A percentile compares a stretch with the other conserved stretches of the same genome.
These are phyloP conservation scores for Fimicolochytrium jonesii DNA, from an alignment of 192 early-diverging fungal species.

Conservation along the genomic window DNA sequence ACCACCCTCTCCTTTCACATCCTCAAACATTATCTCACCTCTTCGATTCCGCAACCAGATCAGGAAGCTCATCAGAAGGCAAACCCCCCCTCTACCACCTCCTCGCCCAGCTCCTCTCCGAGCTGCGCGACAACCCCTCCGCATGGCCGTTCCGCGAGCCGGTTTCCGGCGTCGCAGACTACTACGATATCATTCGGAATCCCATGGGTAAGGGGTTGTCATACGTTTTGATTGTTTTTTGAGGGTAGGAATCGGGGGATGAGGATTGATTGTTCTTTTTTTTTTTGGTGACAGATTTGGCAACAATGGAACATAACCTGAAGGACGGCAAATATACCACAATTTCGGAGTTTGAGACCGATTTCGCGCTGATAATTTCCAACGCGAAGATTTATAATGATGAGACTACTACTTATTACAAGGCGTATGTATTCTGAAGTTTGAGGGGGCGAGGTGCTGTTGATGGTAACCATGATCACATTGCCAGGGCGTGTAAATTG, in stretches of 20 bases:
- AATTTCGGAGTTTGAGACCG: conserved; percentile 75
- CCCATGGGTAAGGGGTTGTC: conserved; percentile 94
- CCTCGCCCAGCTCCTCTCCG: conserved; percentile 13
- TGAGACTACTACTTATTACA: conserved; percentile 75
- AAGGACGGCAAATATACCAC: conserved; percentile 82
- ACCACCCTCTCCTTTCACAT: too few relatives aligned
- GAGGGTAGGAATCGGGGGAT: too few relatives aligned
- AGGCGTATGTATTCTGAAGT: conserved; percentile 55
- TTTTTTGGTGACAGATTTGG: conserved; percentile 53
- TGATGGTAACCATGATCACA: too few relatives aligned
- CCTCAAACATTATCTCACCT: too few relatives aligned
- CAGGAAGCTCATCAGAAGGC: background rate
- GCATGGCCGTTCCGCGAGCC: conserved; percentile 95
- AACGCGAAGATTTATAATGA: conserved; percentile 93
- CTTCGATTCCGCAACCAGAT: too few relatives aligned
- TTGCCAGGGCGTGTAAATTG: background rate
- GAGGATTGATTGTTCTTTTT: background rate
- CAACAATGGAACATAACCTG: conserved; percentile 77
- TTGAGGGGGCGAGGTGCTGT: background rate
- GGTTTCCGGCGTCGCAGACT: conserved; percentile 91
- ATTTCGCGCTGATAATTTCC: conserved; percentile 87
- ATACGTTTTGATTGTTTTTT: too few relatives aligned
- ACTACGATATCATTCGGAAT: conserved; percentile 91
- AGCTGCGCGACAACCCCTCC: conserved; percentile 56
- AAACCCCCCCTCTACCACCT: conserved; percentile 8